These are phyloP conservation scores for Paraconiothyrium brasiliense DNA, from an alignment of 2,329 filamentous ascomycete species.

Conservation along the genomic window DNA sequence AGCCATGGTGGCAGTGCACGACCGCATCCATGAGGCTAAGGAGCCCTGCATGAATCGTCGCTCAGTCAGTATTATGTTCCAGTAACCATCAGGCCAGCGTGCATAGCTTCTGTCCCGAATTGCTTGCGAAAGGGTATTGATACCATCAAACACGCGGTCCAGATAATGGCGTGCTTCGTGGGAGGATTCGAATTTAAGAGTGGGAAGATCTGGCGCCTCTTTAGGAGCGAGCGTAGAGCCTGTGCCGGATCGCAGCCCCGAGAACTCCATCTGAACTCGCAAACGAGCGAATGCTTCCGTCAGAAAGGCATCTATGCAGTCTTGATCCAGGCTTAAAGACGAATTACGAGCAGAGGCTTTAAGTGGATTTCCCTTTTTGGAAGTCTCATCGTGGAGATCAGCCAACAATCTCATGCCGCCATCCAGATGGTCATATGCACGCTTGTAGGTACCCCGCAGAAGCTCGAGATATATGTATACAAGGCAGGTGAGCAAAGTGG, in stretches of 20 bases:
- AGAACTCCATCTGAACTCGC: constrained; percentile 2
- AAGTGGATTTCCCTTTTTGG: neutral
- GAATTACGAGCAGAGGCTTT: neutral
- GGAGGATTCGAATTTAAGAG: constrained; percentile 1
- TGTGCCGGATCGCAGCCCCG: neutral
- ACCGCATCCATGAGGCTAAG: constrained; percentile 13
- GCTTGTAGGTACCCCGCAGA: constrained; percentile 50
- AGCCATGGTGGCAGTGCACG: constrained; percentile 10
- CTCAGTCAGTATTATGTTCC: constrained; percentile 2
- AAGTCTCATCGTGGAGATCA: neutral
- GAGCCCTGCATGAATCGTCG: constrained; percentile 11
- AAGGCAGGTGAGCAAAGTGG: constrained; percentile 54
- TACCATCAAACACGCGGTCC: constrained; percentile 6
- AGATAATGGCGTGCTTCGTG: constrained; percentile 17
- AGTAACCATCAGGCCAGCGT: neutral
- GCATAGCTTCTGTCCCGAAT: neutral
- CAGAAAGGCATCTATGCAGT: neutral
- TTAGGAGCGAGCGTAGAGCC: neutral
- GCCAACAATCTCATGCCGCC: constrained; percentile 1
- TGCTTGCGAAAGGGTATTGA: neutral
- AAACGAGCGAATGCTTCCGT: constrained; percentile 7
- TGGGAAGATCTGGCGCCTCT: neutral
- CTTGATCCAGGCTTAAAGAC: neutral
- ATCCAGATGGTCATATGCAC: constrained; percentile 25
- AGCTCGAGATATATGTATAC: constrained; percentile 55